These are phyloP conservation scores for Tolypocladium endophyticum DNA, from an alignment of 2,329 filamentous ascomycete species.

Conservation along the genomic window DNA sequence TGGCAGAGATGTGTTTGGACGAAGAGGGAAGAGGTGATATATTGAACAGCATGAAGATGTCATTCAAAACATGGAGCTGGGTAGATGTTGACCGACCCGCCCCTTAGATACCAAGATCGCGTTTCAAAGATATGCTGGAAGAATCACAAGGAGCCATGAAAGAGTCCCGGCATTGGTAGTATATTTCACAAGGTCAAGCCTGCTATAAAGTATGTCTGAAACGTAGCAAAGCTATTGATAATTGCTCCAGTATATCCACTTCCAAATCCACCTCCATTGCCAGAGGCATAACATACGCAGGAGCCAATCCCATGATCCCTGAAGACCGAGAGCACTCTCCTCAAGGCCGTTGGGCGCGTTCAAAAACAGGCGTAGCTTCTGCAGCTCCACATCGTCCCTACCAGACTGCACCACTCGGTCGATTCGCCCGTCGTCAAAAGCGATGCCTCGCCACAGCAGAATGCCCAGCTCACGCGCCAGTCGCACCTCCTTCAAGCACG, in stretches of 20 bases:
- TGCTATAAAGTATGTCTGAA: neutral
- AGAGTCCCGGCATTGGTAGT: no score
- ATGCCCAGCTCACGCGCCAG: constrained; percentile 37
- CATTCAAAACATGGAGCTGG: neutral
- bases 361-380: constrained; percentile 29
- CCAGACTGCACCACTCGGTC: constrained; percentile 44
- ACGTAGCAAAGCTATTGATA: neutral
- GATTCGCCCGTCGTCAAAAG: constrained; percentile 50
- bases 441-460: constrained; percentile 52
- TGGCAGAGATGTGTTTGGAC: constrained; percentile 29
- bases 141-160: neutral
- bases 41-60: neutral
- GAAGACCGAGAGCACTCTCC: neutral
- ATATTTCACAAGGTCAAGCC: neutral
- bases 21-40: constrained; percentile 21
- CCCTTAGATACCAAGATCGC: neutral
- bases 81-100: neutral
- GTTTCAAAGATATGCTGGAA: neutral
- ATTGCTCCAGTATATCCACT: no score
- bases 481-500: constrained; percentile 7
- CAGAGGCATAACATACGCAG: neutral
- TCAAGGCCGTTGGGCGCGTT: neutral
- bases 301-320: neutral
- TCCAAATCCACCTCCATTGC: neutral
- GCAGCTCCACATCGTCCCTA: constrained; percentile 41